A percentile compares a stretch with the other conserved stretches of the same genome.
Evolutionary conservation across 371 early-diverging fungal species (phyloP).

Genomic region (Paraphysoderma sedebokerense): DNA sequence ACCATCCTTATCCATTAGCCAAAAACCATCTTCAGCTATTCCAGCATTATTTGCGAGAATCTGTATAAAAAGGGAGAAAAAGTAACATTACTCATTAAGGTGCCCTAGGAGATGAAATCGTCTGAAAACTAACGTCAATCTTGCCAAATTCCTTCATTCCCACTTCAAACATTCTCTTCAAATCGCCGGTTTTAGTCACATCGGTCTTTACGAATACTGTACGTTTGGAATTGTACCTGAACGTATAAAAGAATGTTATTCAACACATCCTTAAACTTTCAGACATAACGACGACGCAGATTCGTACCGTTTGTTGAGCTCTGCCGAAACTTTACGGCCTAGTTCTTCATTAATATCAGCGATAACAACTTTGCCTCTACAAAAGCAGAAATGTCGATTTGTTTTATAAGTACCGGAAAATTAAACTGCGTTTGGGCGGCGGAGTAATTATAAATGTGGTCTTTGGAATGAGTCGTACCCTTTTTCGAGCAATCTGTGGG

Average conservation of each 20-base stretch:
- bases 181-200: constrained; percentile 30
- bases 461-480: too few relatives aligned
- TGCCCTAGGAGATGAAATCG: neutral
- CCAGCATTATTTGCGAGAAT: constrained; percentile 49
- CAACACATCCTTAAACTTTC: neutral
- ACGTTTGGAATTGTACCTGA: constrained; percentile 7
- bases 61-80: neutral
- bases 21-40: constrained; percentile 17
- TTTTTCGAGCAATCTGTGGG: constrained; percentile 17
- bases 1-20: constrained; percentile 17
- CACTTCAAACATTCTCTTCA: constrained; percentile 21
- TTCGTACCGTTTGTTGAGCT: constrained; percentile 19
- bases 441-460: too few relatives aligned
- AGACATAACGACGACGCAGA: too few relatives aligned
- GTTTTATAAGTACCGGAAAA: neutral
- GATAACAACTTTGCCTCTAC: constrained; percentile 33
- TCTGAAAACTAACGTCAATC: constrained; percentile 30
- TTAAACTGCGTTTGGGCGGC: too few relatives aligned
- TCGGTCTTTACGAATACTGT: constrained; percentile 34
- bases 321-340: constrained; percentile 12
- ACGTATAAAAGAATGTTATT: neutral
- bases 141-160: constrained; percentile 32
- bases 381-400: neutral
- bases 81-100: neutral
- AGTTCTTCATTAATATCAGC: constrained; percentile 34